Evolutionary conservation across 305 asterid species (phyloP).

Genomic region (Solanum aculeatissimum): DNA sequence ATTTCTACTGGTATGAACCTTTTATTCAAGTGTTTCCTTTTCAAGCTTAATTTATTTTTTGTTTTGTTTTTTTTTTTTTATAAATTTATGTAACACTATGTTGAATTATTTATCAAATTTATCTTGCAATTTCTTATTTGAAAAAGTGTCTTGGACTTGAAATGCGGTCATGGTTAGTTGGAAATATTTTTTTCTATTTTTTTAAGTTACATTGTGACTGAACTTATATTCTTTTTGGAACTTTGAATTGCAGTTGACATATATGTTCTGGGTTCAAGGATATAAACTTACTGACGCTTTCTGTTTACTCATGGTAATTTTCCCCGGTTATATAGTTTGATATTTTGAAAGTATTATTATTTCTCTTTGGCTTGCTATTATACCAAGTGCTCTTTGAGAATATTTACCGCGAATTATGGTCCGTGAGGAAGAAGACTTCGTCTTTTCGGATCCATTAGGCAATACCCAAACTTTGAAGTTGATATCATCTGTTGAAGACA

Average conservation of each 20-base stretch:
- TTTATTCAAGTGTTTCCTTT: background rate
- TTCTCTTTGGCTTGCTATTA: background rate
- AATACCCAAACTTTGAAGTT: background rate
- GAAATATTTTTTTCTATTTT: background rate
- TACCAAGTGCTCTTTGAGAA: background rate
- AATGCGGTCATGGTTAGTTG: background rate
- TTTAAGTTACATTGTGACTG: background rate
- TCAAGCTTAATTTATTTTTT: too few species aligned
- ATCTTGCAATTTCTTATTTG: background rate
- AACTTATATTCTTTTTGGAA: background rate
- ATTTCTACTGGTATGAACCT: background rate
- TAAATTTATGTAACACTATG: background rate
- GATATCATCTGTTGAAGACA: background rate
- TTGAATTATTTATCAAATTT: background rate
- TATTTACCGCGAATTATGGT: background rate
- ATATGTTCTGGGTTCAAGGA: conserved; percentile 95
- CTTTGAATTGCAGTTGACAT: conserved; percentile 60
- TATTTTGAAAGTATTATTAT: background rate
- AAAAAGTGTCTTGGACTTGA: background rate
- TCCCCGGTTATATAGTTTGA: background rate
- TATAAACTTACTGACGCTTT: conserved; percentile 65
- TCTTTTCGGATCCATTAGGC: background rate
- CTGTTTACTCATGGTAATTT: conserved; percentile 51
- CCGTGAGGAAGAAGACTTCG: background rate
- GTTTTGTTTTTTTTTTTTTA: too few species aligned